Evolutionary conservation across 257 asterid species (phyloP).

Genomic region (Cruciata laevipes): DNA sequence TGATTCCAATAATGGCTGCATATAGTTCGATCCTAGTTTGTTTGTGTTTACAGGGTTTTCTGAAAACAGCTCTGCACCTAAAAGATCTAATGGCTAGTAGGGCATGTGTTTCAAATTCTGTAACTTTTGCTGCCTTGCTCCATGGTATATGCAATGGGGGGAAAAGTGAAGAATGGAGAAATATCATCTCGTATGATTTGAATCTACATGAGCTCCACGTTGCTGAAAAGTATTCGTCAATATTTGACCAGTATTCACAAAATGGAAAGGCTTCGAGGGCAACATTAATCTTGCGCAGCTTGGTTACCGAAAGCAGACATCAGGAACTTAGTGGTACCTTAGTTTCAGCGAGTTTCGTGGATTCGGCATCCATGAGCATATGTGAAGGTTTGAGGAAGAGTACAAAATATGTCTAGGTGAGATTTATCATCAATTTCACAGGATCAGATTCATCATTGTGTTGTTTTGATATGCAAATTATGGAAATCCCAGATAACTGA

Average conservation of each 20-base stretch:
- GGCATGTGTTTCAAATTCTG: slow-evolving; percentile 41
- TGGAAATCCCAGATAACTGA: too few relatives aligned
- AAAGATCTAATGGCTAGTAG: slow-evolving; percentile 42
- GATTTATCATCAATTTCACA: not conserved
- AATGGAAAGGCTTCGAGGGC: slow-evolving; percentile 40
- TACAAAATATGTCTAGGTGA: too few relatives aligned
- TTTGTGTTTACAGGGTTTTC: slow-evolving; percentile 61
- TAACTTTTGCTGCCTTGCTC: slow-evolving; percentile 57
- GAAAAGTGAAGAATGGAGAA: slow-evolving; percentile 66
- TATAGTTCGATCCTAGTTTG: slow-evolving; percentile 59
- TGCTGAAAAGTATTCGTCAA: slow-evolving; percentile 45
- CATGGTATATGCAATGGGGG: slow-evolving; percentile 62
- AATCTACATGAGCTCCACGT: slow-evolving; percentile 36
- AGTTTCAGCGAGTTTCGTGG: slow-evolving; percentile 10
- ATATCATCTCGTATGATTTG: slow-evolving; percentile 35
- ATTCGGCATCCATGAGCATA: not conserved
- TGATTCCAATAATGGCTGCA: slow-evolving; percentile 53
- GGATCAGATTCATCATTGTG: not conserved
- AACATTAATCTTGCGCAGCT: slow-evolving; percentile 48
- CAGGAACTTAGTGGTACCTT: slow-evolving; percentile 16
- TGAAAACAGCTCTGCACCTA: slow-evolving; percentile 45
- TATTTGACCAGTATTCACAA: slow-evolving; percentile 43
- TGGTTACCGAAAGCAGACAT: slow-evolving; percentile 30
- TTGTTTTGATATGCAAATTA: not conserved
- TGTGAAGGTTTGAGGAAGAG: not conserved